A percentile compares a stretch with the other conserved stretches of the same genome.
Conservation (phyloP, 768 basidiomycete species). For the Boletus vinaceobasis region DNA sequence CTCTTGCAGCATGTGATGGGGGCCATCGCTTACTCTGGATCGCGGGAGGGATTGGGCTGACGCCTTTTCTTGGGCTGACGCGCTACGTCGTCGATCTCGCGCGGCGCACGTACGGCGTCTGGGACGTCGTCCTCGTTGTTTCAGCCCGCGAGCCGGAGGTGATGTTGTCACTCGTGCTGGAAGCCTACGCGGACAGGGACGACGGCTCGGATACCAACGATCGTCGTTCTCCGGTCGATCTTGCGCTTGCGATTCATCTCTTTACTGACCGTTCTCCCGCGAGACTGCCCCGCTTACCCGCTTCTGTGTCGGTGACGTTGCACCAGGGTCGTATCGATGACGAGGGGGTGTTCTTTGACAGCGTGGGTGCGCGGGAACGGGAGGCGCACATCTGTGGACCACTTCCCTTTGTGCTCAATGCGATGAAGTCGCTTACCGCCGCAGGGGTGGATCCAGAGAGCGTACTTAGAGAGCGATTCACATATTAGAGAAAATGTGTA, state of each 20-base stretch:
- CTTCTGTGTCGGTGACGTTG: slow-evolving; percentile 6
- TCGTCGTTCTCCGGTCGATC: not conserved
- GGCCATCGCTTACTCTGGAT: slow-evolving; percentile 46
- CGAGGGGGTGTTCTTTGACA: slow-evolving; percentile 15
- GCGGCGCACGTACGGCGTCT: slow-evolving; percentile 16
- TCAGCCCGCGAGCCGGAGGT: slow-evolving; percentile 55
- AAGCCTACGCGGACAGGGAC: slow-evolving; percentile 18
- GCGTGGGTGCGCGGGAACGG: slow-evolving; percentile 12
- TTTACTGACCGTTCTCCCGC: slow-evolving; percentile 6
- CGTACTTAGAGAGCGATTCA: slow-evolving; percentile 24
- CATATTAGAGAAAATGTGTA: slow-evolving; percentile 16
- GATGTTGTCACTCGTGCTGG: slow-evolving; percentile 40
- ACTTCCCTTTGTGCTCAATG: slow-evolving; percentile 21
- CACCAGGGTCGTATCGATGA: slow-evolving; percentile 21
- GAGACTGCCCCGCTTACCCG: slow-evolving; percentile 4
- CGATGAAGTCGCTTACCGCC: slow-evolving; percentile 19
- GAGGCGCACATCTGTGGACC: slow-evolving; percentile 26
- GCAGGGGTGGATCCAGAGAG: slow-evolving; percentile 23
- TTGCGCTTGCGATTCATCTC: slow-evolving; percentile 17
- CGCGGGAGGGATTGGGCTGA: slow-evolving; percentile 65
- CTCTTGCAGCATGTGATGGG: slow-evolving; percentile 22
- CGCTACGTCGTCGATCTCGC: slow-evolving; percentile 15
- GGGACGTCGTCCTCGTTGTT: slow-evolving; percentile 47
- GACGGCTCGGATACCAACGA: not conserved
- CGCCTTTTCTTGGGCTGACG: slow-evolving; percentile 60